These are phyloP conservation scores for Salix suchowensis DNA, from an alignment of 345 rosid species.

Conservation along the genomic window DNA sequence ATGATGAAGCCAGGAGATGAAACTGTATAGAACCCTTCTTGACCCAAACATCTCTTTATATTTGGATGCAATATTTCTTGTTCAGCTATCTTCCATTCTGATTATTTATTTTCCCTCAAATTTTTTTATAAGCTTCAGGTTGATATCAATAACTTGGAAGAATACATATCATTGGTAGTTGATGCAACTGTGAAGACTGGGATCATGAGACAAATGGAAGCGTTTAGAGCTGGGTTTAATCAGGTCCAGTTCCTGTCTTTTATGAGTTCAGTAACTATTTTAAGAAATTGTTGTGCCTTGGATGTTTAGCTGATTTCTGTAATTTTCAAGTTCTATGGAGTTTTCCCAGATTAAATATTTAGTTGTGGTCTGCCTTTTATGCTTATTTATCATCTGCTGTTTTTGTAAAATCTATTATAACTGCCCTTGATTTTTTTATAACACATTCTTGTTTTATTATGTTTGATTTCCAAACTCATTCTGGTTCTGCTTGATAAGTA, in stretches of 20 bases:
- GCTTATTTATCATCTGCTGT: background rate
- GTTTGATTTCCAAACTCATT: background rate
- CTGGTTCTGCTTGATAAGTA: constrained; percentile 23
- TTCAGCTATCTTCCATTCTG: background rate
- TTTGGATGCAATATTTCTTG: background rate
- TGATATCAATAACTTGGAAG: constrained; percentile 73
- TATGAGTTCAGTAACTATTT: background rate
- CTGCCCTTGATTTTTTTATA: background rate
- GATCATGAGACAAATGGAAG: constrained; percentile 74
- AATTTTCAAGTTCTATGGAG: background rate
- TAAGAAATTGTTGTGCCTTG: background rate
- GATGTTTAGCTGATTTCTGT: background rate
- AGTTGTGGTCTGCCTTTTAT: background rate
- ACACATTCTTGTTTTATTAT: background rate
- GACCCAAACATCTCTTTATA: background rate
- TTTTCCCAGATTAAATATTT: background rate
- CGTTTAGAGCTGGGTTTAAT: constrained; percentile 90
- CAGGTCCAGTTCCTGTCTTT: constrained; percentile 50
- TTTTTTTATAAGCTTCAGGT: constrained; percentile 45
- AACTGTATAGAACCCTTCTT: constrained; percentile 41
- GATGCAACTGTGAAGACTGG: constrained; percentile 92
- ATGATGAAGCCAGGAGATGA: constrained; percentile 75
- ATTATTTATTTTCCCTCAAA: background rate
- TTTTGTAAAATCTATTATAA: background rate
- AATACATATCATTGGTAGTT: constrained; percentile 74